Percentiles rank a stretch among this genome's conserved stretches.
Evolutionary conservation across 2,329 filamentous ascomycete genomes (phyloP).

Genomic region (Periconia macrospinosa): DNA sequence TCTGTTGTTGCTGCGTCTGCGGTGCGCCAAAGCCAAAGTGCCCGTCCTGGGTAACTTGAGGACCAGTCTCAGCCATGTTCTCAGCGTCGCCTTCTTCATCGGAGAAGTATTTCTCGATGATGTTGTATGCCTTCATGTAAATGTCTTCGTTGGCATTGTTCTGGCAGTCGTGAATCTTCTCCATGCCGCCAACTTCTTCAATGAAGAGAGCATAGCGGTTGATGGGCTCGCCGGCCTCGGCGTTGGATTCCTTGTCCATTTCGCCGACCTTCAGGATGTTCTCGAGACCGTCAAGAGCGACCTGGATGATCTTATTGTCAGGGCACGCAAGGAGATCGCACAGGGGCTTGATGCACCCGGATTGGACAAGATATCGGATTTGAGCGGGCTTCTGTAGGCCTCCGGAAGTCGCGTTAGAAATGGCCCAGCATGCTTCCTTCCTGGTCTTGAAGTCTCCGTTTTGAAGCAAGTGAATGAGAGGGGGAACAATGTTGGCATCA

Average conservation of each 20-base stretch:
- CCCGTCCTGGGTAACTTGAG: constrained; percentile 70
- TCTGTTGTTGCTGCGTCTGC: constrained; percentile 63
- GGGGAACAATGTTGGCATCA: constrained; percentile 94
- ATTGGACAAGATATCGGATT: constrained; percentile 89
- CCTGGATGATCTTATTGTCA: constrained; percentile 99
- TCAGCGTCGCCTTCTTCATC: constrained; percentile 89
- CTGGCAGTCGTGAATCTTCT: constrained; percentile 99
- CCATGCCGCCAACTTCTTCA: constrained; percentile 98
- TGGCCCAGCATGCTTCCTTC: constrained; percentile 99
- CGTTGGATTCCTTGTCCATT: constrained; percentile 89
- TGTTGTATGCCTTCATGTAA: constrained; percentile 99
- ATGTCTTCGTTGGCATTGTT: constrained; percentile 99
- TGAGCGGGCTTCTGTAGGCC: constrained; percentile 98
- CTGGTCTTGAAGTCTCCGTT: constrained; percentile 99
- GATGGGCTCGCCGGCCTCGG: constrained; percentile 69
- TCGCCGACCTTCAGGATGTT: constrained; percentile 99
- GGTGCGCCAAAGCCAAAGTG: constrained; percentile 77
- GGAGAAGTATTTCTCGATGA: constrained; percentile 99
- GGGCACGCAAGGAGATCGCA: constrained; percentile 95
- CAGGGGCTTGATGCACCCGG: constrained; percentile 95
- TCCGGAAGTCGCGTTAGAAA: constrained; percentile 96
- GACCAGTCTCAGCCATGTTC: constrained; percentile 74
- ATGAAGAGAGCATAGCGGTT: constrained; percentile 98
- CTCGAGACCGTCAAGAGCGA: constrained; percentile 94
- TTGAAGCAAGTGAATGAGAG: constrained; percentile 91